These are phyloP conservation scores for Paramecium biaurelia DNA, from an alignment of 73 alveolate genomes.

Conservation along the genomic window DNA sequence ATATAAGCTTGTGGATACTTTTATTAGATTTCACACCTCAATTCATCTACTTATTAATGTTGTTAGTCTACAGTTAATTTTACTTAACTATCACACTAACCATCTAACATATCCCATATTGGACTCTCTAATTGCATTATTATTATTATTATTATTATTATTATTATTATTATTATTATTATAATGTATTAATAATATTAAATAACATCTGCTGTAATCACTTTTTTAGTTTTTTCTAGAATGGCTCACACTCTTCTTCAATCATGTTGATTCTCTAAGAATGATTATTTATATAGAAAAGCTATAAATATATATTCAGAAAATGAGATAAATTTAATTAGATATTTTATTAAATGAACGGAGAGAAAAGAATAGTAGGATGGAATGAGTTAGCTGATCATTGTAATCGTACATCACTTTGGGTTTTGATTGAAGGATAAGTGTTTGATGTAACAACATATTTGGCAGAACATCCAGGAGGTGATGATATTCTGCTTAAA, in stretches of 20 bases:
- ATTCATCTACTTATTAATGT: background rate
- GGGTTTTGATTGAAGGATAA: conserved; percentile 26
- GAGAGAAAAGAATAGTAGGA: background rate
- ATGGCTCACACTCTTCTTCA: no score
- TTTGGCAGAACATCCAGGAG: conserved; percentile 96
- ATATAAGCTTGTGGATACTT: background rate
- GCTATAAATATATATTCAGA: background rate
- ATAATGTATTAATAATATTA: no score
- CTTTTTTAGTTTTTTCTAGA: no score
- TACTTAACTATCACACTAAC: no score
- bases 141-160: no score
- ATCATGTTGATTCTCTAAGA: no score
- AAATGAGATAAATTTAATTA: background rate
- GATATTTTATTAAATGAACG: background rate
- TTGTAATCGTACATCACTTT: background rate
- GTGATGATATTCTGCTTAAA: conserved; percentile 65
- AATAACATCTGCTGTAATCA: no score
- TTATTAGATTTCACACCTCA: background rate
- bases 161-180: no score
- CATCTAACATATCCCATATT: no score
- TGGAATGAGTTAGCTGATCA: conserved; percentile 47
- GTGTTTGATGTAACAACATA: conserved; percentile 88
- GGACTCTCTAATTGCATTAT: no score
- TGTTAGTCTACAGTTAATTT: no score
- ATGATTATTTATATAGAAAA: background rate